phyloP scores from a whole-genome alignment of 805 yeast genomes.

The Ogataea glucozyma region DNA sequence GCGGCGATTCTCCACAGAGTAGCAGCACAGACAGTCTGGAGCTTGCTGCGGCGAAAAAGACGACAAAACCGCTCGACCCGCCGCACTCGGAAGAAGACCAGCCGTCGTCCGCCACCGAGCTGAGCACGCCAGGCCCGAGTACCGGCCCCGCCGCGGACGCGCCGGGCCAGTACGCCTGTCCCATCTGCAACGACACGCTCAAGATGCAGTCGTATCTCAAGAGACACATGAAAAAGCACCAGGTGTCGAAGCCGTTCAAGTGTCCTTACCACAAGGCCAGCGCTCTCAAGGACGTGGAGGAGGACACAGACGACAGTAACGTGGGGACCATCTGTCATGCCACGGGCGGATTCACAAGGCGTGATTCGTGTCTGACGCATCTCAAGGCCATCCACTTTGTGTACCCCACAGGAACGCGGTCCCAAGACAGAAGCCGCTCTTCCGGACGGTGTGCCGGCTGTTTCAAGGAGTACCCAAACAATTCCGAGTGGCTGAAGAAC shows the following conservation, averaged over 20 bases:
- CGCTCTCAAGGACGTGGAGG: constrained; percentile 15
- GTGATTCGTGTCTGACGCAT: constrained; percentile 62
- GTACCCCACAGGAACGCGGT: constrained; percentile 56
- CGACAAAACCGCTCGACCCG: background rate
- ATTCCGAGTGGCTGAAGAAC: constrained; percentile 51
- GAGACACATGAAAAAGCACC: constrained; percentile 56
- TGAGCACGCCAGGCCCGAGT: background rate
- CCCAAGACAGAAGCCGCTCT: constrained; percentile 43
- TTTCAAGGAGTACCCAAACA: constrained; percentile 48
- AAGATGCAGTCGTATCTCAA: constrained; percentile 56
- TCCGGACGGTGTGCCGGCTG: constrained; percentile 58
- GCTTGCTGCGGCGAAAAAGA: background rate
- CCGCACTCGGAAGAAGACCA: background rate
- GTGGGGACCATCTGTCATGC: constrained; percentile 49
- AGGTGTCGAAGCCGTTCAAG: constrained; percentile 48
- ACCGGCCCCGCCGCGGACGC: background rate
- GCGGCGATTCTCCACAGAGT: background rate
- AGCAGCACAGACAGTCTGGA: background rate
- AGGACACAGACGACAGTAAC: constrained; percentile 11
- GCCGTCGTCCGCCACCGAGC: background rate
- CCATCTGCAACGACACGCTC: constrained; percentile 49
- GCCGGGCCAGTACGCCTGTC: constrained; percentile 39
- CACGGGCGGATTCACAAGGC: constrained; percentile 57
- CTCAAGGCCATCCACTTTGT: constrained; percentile 56
- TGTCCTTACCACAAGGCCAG: constrained; percentile 49